Evolutionary conservation across 2,329 filamentous ascomycete species (phyloP), one percentile per base, ranked within the genome.

Genomic region (Phialophora verrucosa): DNA sequence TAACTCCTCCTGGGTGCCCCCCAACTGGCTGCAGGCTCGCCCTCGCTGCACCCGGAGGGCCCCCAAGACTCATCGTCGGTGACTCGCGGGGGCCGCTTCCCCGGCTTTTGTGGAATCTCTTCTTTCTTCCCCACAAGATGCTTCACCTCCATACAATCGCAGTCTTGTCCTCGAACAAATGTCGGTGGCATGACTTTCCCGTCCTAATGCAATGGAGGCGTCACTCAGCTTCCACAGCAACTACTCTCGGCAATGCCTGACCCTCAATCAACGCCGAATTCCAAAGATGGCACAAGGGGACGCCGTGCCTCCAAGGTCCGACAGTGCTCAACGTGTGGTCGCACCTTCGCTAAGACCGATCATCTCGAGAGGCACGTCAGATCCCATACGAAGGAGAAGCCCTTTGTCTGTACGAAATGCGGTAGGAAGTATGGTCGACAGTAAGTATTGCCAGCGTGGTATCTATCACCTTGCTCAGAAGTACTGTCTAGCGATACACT

Each of bases 381-480:
- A 32, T 72, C 72, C 38, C 75, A 77, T 54, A 77, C 75, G 1
- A 75, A 74, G 51, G 75, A 77, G 61, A 77, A 74, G 63, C 75
- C 75, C 1, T 77, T 76, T 59, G 59, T 59, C 35, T 71, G 69
- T 53, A 44, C 42, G 4, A 66, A 63, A 11, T 71, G 69, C 60
- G 69, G 69, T 12, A 64, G 61, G 44, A 66, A 68, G 31, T 71
- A 70, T 64, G 69, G 69, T 31, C 59, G 69, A 29, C 65, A 70
- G 69, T 71, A 59, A 63, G 67, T 64, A 6, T 44, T 59, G 63
- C 32, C 17, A 17, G 8, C 27, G n/a, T 35, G 12, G 23, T 31
- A n/a, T 10, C 12, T 20, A 23, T 32, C 14, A 20, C 29, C 20
- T 32, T 25, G 44, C 57, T 59, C 31, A 59, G 4, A n/a, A 29